These are phyloP conservation scores for Saccharomycopsis fibuligera DNA, from an alignment of 805 yeast genomes.

Conservation along the genomic window DNA sequence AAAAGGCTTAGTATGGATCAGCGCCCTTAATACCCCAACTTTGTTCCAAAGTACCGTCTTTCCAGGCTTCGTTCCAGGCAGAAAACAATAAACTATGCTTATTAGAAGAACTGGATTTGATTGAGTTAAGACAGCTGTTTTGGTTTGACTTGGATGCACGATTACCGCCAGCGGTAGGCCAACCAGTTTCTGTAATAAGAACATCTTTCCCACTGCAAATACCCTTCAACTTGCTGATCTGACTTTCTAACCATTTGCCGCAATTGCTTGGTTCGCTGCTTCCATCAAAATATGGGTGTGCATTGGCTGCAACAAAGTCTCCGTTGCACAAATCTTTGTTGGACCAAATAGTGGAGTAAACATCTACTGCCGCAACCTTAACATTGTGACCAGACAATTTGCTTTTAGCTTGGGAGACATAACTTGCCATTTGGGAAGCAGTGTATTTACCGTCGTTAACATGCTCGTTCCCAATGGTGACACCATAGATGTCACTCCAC, in stretches of 20 bases:
- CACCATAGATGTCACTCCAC: slow-evolving; percentile 62
- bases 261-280: slow-evolving; percentile 66
- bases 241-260: slow-evolving; percentile 82
- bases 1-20: slow-evolving; percentile 15
- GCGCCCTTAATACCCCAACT: slow-evolving; percentile 58
- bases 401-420: slow-evolving; percentile 46
- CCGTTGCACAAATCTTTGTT: slow-evolving; percentile 90
- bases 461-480: slow-evolving; percentile 92
- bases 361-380: slow-evolving; percentile 88
- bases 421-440: slow-evolving; percentile 44
- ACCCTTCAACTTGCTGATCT: slow-evolving; percentile 79
- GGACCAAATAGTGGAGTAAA: slow-evolving; percentile 86
- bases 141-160: slow-evolving; percentile 77
- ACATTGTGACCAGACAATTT: slow-evolving; percentile 79
- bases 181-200: slow-evolving; percentile 87
- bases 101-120: slow-evolving; percentile 36
- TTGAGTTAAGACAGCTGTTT: slow-evolving; percentile 60
- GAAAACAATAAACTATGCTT: slow-evolving; percentile 54
- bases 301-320: slow-evolving; percentile 93
- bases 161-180: slow-evolving; percentile 88
- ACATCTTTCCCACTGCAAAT: slow-evolving; percentile 70
- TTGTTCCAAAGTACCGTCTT: slow-evolving; percentile 51
- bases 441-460: slow-evolving; percentile 81
- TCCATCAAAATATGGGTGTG: slow-evolving; percentile 96
- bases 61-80: slow-evolving; percentile 59